A percentile compares a stretch with the other conserved stretches of the same genome.
Evolutionary conservation across 345 rosid genomes (phyloP).

Genomic region (Ailanthus altissimus): DNA sequence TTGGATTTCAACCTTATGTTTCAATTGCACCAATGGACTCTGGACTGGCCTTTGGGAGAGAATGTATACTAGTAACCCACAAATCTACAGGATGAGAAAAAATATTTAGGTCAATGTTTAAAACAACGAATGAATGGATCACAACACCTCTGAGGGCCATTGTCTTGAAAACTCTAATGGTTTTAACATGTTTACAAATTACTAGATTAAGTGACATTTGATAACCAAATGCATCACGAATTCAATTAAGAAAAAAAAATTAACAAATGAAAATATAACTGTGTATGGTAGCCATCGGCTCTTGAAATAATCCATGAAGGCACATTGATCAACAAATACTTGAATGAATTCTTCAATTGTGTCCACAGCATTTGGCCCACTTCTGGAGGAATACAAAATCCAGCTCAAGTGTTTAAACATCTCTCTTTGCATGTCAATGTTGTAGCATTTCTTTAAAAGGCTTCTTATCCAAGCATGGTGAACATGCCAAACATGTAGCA

Average conservation of each 20-base stretch:
- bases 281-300: constrained; percentile 45
- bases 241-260: constrained; percentile 1
- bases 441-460: constrained; percentile 48
- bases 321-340: constrained; percentile 50
- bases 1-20: constrained; percentile 44
- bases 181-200: not conserved
- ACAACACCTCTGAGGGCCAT: not conserved
- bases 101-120: constrained; percentile 1
- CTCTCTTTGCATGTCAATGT: constrained; percentile 45
- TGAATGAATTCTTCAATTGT: constrained; percentile 53
- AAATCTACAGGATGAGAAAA: constrained; percentile 38
- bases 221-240: not conserved
- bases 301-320: constrained; percentile 51
- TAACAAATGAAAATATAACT: constrained; percentile 33
- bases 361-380: constrained; percentile 33
- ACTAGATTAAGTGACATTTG: not conserved
- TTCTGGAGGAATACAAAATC: constrained; percentile 46
- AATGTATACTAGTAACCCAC: constrained; percentile 42
- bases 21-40: constrained; percentile 58
- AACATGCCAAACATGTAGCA: constrained; percentile 47
- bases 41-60: constrained; percentile 42
- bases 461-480: constrained; percentile 58
- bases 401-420: constrained; percentile 52
- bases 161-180: not conserved
- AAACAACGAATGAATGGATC: not conserved